Evolutionary conservation across 2,329 filamentous ascomycete genomes (phyloP).

Genomic region (Colletotrichum sp.): DNA sequence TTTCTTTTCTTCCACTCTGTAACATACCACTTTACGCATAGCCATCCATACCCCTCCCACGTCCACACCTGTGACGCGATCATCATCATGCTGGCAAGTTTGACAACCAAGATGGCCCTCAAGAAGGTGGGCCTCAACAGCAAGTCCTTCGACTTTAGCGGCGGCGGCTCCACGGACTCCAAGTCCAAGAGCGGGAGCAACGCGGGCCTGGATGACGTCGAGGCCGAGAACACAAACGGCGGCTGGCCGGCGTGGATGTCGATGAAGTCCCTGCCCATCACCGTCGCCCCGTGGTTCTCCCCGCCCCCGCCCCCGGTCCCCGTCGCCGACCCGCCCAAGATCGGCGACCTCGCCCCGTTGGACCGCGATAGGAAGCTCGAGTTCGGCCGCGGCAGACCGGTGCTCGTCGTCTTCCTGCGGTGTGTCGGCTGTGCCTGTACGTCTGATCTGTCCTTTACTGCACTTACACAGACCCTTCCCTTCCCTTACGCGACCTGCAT

Average conservation of each 20-base stretch:
- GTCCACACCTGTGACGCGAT: background rate
- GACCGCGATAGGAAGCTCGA: conserved; percentile 50
- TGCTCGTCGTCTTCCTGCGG: conserved; percentile 57
- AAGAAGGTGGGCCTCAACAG: conserved; percentile 60
- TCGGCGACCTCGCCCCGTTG: conserved; percentile 53
- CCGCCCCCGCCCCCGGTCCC: conserved; percentile 56
- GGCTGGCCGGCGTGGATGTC: conserved; percentile 55
- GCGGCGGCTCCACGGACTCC: conserved; percentile 32
- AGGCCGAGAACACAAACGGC: conserved; percentile 21
- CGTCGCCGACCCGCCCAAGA: conserved; percentile 48
- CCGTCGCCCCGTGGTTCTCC: conserved; percentile 58
- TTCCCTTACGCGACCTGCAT: background rate
- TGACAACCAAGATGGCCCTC: conserved; percentile 64
- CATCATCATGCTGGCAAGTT: conserved; percentile 56
- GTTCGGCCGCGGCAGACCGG: conserved; percentile 47
- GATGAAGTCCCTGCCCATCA: conserved; percentile 54
- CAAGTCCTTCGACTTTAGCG: conserved; percentile 50
- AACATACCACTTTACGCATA: background rate
- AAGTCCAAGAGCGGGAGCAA: conserved; percentile 30
- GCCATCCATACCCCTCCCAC: background rate
- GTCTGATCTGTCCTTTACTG: conserved; percentile 26
- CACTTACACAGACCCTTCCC: background rate
- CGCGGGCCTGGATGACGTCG: conserved; percentile 33
- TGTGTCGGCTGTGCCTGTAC: conserved; percentile 63
- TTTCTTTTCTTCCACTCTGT: background rate